Percentiles rank a stretch among this genome's conserved stretches.
Conservation (phyloP, 2,329 filamentous ascomycete species). For the Didymella arachidicola region DNA sequence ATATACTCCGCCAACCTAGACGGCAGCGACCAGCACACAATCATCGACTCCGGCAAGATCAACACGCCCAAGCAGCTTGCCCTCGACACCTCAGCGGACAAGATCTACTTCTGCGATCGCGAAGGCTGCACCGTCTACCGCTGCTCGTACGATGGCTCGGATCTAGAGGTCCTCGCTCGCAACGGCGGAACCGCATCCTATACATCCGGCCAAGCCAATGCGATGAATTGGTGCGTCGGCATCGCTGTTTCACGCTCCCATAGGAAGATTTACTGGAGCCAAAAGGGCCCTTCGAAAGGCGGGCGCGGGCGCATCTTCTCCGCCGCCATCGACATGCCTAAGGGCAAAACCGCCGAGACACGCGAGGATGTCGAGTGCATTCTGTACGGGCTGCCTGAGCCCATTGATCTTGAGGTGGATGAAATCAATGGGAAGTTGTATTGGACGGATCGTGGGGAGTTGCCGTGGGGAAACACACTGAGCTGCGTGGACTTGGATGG, state of each 20-base stretch:
- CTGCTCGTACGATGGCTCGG: constrained; percentile 24
- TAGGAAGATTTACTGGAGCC: constrained; percentile 66
- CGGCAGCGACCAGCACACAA: constrained; percentile 54
- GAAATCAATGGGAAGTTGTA: constrained; percentile 57
- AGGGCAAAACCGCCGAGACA: constrained; percentile 12
- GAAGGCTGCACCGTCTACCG: constrained; percentile 53
- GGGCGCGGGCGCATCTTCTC: constrained; percentile 62
- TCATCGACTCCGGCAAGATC: constrained; percentile 54
- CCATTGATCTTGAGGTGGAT: constrained; percentile 66
- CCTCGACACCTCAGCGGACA: constrained; percentile 31
- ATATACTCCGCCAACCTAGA: constrained; percentile 59
- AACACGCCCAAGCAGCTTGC: constrained; percentile 57
- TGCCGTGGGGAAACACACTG: constrained; percentile 63
- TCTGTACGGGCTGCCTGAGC: constrained; percentile 36
- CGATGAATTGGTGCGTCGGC: constrained; percentile 63
- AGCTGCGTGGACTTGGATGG: constrained; percentile 49
- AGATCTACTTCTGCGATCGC: constrained; percentile 54
- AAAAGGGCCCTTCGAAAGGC: constrained; percentile 64
- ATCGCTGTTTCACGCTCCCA: constrained; percentile 56
- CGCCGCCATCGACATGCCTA: constrained; percentile 57
- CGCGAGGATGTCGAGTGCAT: constrained; percentile 43
- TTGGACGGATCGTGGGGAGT: constrained; percentile 69
- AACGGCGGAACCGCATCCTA: constrained; percentile 8
- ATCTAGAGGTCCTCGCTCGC: constrained; percentile 17
- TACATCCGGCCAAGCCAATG: constrained; percentile 33